These are phyloP conservation scores for Somion occarium DNA, from an alignment of 1,284 basidiomycete species.

Conservation along the genomic window DNA sequence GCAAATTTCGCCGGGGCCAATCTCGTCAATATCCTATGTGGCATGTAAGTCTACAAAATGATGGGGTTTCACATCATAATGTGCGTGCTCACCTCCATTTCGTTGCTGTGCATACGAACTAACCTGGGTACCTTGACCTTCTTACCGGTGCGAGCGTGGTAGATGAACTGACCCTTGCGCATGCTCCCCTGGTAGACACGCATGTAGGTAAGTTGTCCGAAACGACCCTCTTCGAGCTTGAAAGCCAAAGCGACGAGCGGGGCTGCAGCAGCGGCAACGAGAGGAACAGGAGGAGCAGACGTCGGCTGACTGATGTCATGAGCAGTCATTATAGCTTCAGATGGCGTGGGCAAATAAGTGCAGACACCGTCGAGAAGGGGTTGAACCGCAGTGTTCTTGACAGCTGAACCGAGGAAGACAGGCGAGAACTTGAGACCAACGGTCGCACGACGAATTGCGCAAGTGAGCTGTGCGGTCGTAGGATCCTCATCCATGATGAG, in stretches of 20 bases:
- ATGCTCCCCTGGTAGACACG: conserved; percentile 97
- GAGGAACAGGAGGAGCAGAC: conserved; percentile 64
- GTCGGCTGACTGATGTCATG: conserved; percentile 76
- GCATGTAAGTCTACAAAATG: no score
- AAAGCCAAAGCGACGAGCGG: conserved; percentile 95
- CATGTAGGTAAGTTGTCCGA: conserved; percentile 98
- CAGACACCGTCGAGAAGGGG: conserved; percentile 93
- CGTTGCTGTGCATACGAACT: conserved; percentile 97
- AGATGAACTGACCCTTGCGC: conserved; percentile 83
- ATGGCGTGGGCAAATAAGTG: conserved; percentile 90
- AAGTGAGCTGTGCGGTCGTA: conserved; percentile 68
- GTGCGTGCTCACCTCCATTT: conserved; percentile 84
- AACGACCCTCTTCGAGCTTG: conserved; percentile 97
- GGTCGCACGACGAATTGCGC: conserved; percentile 88
- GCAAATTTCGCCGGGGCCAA: conserved; percentile 99
- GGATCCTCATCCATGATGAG: conserved; percentile 85
- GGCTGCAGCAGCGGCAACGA: conserved; percentile 78
- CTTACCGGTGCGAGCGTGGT: conserved; percentile 94
- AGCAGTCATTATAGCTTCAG: conserved; percentile 78
- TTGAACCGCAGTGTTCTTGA: conserved; percentile 98
- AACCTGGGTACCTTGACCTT: conserved; percentile 97
- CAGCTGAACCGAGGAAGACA: conserved; percentile 95
- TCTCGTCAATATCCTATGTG: conserved; percentile 80
- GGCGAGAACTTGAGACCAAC: conserved; percentile 90
- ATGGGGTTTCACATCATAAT: no score